Conservation (phyloP, 805 yeast genomes). For the Metschnikowia shivogae region DNA sequence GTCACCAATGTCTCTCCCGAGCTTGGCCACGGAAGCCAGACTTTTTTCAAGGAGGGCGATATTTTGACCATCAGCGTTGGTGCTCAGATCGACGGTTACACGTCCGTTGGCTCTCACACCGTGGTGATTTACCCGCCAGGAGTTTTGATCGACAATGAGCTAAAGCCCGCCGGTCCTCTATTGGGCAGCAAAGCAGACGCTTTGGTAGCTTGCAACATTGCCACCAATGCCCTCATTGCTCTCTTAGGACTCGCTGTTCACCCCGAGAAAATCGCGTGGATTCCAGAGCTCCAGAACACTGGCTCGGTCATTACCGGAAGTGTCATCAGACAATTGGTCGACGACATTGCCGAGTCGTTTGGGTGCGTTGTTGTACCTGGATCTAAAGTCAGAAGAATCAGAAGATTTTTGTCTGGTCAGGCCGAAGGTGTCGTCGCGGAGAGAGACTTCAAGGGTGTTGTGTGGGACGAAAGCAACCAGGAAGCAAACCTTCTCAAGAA, state of each 20-base stretch:
- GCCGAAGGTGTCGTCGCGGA: constrained; percentile 90
- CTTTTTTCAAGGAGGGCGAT: constrained; percentile 68
- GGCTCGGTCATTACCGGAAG: constrained; percentile 55
- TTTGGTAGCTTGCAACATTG: constrained; percentile 81
- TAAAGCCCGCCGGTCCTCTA: constrained; percentile 69
- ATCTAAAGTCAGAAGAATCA: constrained; percentile 82
- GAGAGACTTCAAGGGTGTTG: constrained; percentile 87
- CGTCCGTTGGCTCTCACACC: constrained; percentile 83
- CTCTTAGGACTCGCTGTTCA: constrained; percentile 68
- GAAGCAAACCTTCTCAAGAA: constrained; percentile 53
- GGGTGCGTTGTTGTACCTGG: constrained; percentile 89
- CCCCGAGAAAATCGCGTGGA: constrained; percentile 61
- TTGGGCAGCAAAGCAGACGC: constrained; percentile 87
- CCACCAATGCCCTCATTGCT: constrained; percentile 79
- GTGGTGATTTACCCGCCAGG: constrained; percentile 76
- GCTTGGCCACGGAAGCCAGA: constrained; percentile 48
- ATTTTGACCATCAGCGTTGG: constrained; percentile 82
- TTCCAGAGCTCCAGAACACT: constrained; percentile 22
- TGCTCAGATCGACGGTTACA: constrained; percentile 92
- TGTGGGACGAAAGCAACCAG: constrained; percentile 80
- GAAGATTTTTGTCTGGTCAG: constrained; percentile 95
- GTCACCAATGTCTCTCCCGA: constrained; percentile 84
- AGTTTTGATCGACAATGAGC: constrained; percentile 25
- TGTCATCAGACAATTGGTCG: constrained; percentile 69
- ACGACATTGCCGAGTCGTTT: constrained; percentile 79